These are phyloP conservation scores for Hyaloscypha hepaticicola DNA, from an alignment of 495 filamentous ascomycete species.

Conservation along the genomic window DNA sequence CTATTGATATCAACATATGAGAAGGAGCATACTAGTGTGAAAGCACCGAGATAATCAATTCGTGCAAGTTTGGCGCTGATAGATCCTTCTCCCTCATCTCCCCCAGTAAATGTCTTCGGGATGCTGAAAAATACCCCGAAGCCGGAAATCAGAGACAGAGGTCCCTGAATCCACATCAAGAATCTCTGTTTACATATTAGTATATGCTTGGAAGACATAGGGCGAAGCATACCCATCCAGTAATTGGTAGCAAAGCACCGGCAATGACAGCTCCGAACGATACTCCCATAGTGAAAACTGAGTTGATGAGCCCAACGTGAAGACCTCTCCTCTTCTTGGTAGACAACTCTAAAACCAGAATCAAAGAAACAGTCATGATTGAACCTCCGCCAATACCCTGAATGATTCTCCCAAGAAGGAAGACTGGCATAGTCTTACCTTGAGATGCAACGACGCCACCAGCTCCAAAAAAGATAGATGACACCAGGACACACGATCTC, in stretches of 20 bases:
- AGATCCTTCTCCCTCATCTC: conserved; percentile 10
- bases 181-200: conserved; percentile 46
- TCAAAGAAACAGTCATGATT: conserved; percentile 63
- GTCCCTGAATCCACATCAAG: conserved; percentile 67
- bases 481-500: conserved; percentile 55
- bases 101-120: conserved; percentile 41
- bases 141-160: conserved; percentile 54
- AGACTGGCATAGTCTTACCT: conserved; percentile 54
- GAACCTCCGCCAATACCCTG: conserved; percentile 66
- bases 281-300: conserved; percentile 67
- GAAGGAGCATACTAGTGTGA: conserved; percentile 53
- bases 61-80: conserved; percentile 50
- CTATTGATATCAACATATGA: not conserved
- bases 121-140: conserved; percentile 59
- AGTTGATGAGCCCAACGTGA: conserved; percentile 65
- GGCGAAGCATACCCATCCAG: conserved; percentile 62
- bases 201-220: not conserved
- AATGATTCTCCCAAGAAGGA: conserved; percentile 64
- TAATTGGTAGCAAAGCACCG: conserved; percentile 57
- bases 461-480: conserved; percentile 54
- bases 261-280: conserved; percentile 68
- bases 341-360: conserved; percentile 67
- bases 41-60: conserved; percentile 68
- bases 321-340: conserved; percentile 63
- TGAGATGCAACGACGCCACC: conserved; percentile 63